Base-by-base conservation (phyloP, 306 rosid species). In the Vigna mungo region DNA sequence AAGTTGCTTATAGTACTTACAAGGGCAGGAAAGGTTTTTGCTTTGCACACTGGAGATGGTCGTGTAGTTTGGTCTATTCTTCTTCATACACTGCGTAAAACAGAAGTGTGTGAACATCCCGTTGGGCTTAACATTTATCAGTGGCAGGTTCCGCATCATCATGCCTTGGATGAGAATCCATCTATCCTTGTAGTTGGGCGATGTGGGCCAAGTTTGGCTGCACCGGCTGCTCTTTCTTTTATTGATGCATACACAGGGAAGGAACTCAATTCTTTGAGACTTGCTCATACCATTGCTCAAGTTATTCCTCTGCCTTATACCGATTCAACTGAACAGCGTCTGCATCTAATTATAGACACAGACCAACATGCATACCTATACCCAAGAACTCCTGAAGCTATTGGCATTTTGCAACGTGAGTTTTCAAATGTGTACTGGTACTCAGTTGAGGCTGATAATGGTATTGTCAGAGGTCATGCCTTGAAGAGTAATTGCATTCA, bases 91-190 rank as follows among this genome's bases (percentile, higher is more conserved):
- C 87, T 88, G 64, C 92, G 88, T 41, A 91, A 81, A 76, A 89
- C 97, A 81, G 91, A 85, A 54, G 83, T 53, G 66, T 96, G 99
- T 48, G 78, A 80, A 60, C 67, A 72, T 80, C 96, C 99, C 8
- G 85, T 77, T 56, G 93, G 96, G 81, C 89, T 91, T 78, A 91
- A 74, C 70, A 68, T 96, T 76, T 96, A 92, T 89, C 97, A 96
- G 89, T 96, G 99, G 99, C 99, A 89, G 88, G 86, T 89, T 73
- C 99, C 98, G 4, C 99, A 96, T 84, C 98, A 96, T 83, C 96
- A 89, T 78, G 99, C 97, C 43, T 17, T 95, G 91, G 97, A 96
- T 78, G 94, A 89, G 78, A 91, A 96, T 85, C 99, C 99, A 69
- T 90, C 97, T 74, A 77, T 91, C 68, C 93, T 96, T 55, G 72